These are phyloP conservation scores for Diaporthe helianthi DNA, from an alignment of 2,329 filamentous ascomycete species.

Conservation along the genomic window DNA sequence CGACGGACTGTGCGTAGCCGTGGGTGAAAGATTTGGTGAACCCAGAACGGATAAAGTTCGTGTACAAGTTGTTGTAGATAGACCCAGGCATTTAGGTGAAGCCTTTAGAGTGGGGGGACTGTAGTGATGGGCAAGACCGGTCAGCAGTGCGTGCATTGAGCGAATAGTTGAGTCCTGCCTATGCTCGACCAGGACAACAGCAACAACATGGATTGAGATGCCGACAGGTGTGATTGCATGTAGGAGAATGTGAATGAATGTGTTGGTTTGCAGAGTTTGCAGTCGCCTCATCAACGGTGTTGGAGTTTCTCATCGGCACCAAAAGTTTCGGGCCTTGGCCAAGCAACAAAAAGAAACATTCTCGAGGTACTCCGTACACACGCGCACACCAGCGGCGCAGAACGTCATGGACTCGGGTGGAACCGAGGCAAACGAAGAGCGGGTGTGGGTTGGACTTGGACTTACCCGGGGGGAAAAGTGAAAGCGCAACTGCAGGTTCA, in stretches of 20 bases:
- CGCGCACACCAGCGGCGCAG: neutral
- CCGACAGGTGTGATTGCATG: neutral
- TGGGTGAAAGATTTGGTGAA: conserved; percentile 96
- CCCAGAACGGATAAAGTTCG: conserved; percentile 94
- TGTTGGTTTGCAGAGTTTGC: neutral
- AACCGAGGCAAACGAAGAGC: conserved; percentile 37
- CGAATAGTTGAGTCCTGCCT: neutral
- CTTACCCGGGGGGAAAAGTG: conserved; percentile 70
- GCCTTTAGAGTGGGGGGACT: conserved; percentile 62
- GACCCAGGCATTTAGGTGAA: conserved; percentile 85
- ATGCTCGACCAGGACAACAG: too few relatives aligned
- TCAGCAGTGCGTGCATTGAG: conserved; percentile 30
- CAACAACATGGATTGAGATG: neutral
- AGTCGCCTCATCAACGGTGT: too few relatives aligned
- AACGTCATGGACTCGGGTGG: conserved; percentile 26
- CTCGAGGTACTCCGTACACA: conserved; percentile 15
- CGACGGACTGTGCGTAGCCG: conserved; percentile 97
- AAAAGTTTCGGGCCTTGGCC: neutral
- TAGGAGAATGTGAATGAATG: too few relatives aligned
- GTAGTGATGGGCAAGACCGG: neutral
- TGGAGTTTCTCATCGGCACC: neutral
- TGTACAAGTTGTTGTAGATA: conserved; percentile 72
- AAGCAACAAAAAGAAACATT: neutral
- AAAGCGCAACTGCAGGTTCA: conserved; percentile 88
- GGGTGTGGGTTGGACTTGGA: neutral